Conservation (phyloP, 208 protist species). For the Tritrichomonas foetus region DNA sequence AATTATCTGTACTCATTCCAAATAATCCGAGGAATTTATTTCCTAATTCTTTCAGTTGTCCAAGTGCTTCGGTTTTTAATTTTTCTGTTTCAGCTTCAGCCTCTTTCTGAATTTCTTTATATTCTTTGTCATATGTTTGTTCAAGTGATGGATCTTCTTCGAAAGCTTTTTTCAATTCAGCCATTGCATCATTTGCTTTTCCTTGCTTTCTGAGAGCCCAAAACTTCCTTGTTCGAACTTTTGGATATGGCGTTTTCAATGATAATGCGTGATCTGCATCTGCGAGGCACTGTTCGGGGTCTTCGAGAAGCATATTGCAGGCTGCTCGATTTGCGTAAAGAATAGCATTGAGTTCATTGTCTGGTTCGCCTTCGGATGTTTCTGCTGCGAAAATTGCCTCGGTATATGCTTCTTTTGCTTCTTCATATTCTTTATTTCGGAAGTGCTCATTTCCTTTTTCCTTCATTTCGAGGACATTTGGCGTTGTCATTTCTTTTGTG, state of each 20-base stretch:
- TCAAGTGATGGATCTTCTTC: slow-evolving; percentile 35
- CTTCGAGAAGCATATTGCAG: neutral
- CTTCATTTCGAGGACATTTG: neutral
- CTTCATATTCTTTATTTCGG: neutral
- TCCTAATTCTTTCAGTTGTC: slow-evolving; percentile 31
- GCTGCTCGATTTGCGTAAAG: slow-evolving; percentile 14
- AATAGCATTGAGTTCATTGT: neutral
- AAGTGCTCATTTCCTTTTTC: neutral
- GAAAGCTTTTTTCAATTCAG: slow-evolving; percentile 14
- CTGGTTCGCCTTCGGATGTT: neutral
- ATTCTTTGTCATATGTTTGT: neutral
- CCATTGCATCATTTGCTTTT: slow-evolving; percentile 1
- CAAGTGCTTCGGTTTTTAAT: slow-evolving; percentile 1
- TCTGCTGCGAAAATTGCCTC: neutral
- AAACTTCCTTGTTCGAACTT: neutral
- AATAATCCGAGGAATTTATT: slow-evolving; percentile 24
- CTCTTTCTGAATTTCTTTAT: neutral
- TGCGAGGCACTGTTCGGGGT: neutral
- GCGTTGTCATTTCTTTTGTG: too few relatives aligned
- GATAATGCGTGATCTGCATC: neutral
- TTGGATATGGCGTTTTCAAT: neutral
- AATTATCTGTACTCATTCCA: slow-evolving; percentile 32
- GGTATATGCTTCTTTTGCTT: neutral
- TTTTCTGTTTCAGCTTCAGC: slow-evolving; percentile 22
- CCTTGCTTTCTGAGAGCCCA: neutral